Conservation (phyloP, 2,329 filamentous ascomycete genomes). For the Sclerotinia spermophila region DNA sequence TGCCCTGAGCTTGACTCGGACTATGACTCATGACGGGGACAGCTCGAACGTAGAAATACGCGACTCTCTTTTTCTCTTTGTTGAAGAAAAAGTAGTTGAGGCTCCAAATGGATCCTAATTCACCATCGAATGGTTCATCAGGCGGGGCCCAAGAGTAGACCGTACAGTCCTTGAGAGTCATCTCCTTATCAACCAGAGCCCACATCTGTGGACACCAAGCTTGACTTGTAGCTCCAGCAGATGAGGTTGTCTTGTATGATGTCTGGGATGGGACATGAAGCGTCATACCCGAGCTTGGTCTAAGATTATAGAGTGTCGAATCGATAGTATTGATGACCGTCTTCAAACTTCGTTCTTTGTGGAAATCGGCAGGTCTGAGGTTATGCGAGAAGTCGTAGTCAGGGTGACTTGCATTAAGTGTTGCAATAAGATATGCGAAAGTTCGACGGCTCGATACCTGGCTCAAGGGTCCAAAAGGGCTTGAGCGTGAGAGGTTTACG, state of each 20-base stretch:
- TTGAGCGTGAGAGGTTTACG: slow-evolving; percentile 77
- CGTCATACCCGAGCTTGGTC: slow-evolving; percentile 54
- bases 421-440: slow-evolving; percentile 94
- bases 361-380: slow-evolving; percentile 84
- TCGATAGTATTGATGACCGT: slow-evolving; percentile 85
- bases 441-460: slow-evolving; percentile 85
- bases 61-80: slow-evolving; percentile 84
- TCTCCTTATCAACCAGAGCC: slow-evolving; percentile 89
- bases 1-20: slow-evolving; percentile 44
- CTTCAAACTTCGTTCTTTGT: slow-evolving; percentile 74
- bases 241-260: slow-evolving; percentile 39
- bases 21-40: slow-evolving; percentile 71
- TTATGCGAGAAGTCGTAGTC: slow-evolving; percentile 98
- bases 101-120: slow-evolving; percentile 92
- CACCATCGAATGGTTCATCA: slow-evolving; percentile 86
- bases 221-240: slow-evolving; percentile 47
- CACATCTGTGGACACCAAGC: slow-evolving; percentile 89
- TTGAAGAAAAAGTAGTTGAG: slow-evolving; percentile 98
- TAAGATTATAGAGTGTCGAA: slow-evolving; percentile 80
- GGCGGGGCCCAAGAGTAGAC: slow-evolving; percentile 87
- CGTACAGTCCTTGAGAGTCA: slow-evolving; percentile 83
- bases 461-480: slow-evolving; percentile 86
- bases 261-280: slow-evolving; percentile 39
- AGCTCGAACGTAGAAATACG: slow-evolving; percentile 89
- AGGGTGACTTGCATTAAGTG: slow-evolving; percentile 89